Evolutionary conservation across 306 rosid genomes (phyloP), one percentile per base, ranked within the genome.

Genomic region (Acacia crassicarpa): DNA sequence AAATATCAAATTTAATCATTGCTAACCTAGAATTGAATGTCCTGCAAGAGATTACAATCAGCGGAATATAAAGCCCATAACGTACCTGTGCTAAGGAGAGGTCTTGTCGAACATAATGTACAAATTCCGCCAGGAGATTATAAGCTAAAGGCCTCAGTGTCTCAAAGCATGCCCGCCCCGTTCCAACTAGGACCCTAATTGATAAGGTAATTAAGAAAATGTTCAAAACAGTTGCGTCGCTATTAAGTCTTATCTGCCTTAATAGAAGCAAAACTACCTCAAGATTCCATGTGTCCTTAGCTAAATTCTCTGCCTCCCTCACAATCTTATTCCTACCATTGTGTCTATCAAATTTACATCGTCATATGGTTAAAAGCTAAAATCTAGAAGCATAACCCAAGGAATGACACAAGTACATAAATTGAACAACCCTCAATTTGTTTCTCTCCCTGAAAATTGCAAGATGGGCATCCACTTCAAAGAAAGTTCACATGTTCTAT

Each of bases 151-250:
- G 99, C 79, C 99, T 89, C 88, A 93, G 81, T 2, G 98, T 91
- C 91, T 96, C 99, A 83, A 93, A 96, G 94, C 99, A 96, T 63
- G 99, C 98, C 65, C 97, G 90, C 59, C 99, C 99, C 76, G 94
- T 88, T 83, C 99, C 99, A 78, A 96, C 98, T 67, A 96, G 88
- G 84, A 92, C 97, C 92, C 99, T 96, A 84, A 68, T 84, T 84
- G 23, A 76, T 74, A 54, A 43, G 82, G 48, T 40, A 72, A 19
- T 75, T 70, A 79, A 87, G 70, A 71, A 75, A 78, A 74, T 27
- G 71, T 67, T 75, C 77, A 75, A 70, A 20, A 54, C 38, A 82
- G 77, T 65, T 80, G 72, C 54, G 67, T 13, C 41, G 69, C 23
- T 33, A 74, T 66, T 49, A n/a, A 69, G 56, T 48, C 22, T 77